Evolutionary conservation across 306 rosid species (phyloP).

Genomic region (Cicer pinnatifidum): DNA sequence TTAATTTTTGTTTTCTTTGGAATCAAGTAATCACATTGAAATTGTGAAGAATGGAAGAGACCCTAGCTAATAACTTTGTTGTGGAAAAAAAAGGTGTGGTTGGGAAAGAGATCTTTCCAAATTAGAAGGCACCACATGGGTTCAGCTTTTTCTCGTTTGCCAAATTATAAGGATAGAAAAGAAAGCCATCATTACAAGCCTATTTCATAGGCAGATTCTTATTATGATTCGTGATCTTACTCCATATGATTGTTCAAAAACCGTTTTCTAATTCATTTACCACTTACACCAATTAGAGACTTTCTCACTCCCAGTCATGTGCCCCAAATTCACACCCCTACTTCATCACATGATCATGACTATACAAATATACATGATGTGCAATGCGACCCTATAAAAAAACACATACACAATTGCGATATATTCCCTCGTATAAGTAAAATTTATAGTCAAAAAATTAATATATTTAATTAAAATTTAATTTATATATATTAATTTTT

Average conservation of each 20-base stretch:
- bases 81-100: background rate
- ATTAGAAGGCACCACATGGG: slow-evolving; percentile 57
- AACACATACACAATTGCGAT: background rate
- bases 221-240: slow-evolving; percentile 53
- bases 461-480: too few species aligned
- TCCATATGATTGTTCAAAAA: slow-evolving; percentile 53
- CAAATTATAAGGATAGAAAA: slow-evolving; percentile 47
- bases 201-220: slow-evolving; percentile 58
- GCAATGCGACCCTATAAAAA: background rate
- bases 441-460: too few species aligned
- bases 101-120: slow-evolving; percentile 34
- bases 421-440: too few species aligned
- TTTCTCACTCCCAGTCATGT: slow-evolving; percentile 16
- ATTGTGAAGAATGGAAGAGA: background rate
- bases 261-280: slow-evolving; percentile 39
- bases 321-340: slow-evolving; percentile 26
- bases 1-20: background rate
- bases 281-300: slow-evolving; percentile 22
- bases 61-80: background rate
- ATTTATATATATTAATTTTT: too few species aligned
- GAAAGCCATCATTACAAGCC: slow-evolving; percentile 57
- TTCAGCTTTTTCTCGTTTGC: slow-evolving; percentile 60
- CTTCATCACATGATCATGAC: slow-evolving; percentile 42
- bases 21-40: background rate
- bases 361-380: slow-evolving; percentile 28